Evolutionary conservation across 345 rosid genomes (phyloP).

Genomic region (Cardamine occulta): DNA sequence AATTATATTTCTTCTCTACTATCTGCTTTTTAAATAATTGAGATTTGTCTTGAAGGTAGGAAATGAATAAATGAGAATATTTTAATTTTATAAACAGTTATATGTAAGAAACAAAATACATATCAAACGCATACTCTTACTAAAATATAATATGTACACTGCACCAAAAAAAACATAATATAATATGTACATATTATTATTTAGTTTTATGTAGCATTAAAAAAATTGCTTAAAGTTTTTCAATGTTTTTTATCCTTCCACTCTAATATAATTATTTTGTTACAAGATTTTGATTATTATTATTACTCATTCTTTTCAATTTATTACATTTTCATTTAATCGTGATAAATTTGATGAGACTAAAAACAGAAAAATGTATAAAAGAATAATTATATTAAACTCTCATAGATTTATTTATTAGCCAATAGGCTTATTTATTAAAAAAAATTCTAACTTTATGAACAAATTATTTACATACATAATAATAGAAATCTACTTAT

Average conservation of each 20-base stretch:
- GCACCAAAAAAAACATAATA: too few species aligned
- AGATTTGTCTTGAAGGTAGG: slow-evolving; percentile 17
- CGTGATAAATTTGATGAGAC: too few species aligned
- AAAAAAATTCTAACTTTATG: too few species aligned
- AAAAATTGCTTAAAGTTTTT: background rate
- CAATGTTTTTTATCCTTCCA: background rate
- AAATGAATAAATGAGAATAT: slow-evolving; percentile 24
- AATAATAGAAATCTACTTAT: too few species aligned
- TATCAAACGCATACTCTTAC: background rate
- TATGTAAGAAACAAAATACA: background rate
- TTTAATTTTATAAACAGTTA: background rate
- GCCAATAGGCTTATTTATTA: too few species aligned
- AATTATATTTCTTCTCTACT: slow-evolving; percentile 2
- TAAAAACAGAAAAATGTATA: too few species aligned
- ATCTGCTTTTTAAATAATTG: slow-evolving; percentile 19
- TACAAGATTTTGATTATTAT: too few species aligned
- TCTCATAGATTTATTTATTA: too few species aligned
- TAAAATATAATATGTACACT: background rate
- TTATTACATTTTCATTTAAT: background rate
- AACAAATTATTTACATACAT: too few species aligned
- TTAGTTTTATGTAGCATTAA: background rate
- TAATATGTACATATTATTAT: background rate
- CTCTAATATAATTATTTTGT: background rate
- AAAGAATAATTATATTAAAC: too few species aligned
- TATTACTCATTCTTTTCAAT: background rate